phyloP scores from a whole-genome alignment of 371 early-diverging fungal species.

The Mortierella sp. region DNA sequence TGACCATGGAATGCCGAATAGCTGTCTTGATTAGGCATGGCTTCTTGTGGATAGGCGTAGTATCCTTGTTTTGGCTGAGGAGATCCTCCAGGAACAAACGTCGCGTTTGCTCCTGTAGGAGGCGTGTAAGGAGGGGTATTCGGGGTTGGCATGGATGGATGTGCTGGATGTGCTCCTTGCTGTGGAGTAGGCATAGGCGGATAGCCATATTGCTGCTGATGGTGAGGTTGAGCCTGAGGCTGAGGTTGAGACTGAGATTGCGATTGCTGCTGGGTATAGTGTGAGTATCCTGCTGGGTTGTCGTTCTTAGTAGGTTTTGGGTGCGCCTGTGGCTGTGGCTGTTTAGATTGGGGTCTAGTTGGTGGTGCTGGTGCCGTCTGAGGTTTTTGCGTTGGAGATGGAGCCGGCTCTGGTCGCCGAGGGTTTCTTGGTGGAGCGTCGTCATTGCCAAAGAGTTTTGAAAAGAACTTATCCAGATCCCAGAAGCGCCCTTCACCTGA shows the following conservation, averaged over 20 bases:
- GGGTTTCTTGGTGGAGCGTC: conserved; percentile 8
- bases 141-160: conserved; percentile 9
- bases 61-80: conserved; percentile 10
- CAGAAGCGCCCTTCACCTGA: conserved; percentile 11
- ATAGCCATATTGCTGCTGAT: conserved; percentile 3
- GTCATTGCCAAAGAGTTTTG: conserved; percentile 24
- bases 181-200: conserved; percentile 20
- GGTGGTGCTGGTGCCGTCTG: neutral
- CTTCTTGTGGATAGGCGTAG: neutral
- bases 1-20: neutral
- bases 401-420: neutral
- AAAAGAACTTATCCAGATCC: conserved; percentile 49
- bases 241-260: conserved; percentile 9
- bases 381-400: neutral
- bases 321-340: neutral
- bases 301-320: neutral
- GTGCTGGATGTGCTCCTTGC: neutral
- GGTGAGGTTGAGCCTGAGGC: conserved; percentile 12
- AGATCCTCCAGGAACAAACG: neutral
- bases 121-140: neutral
- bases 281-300: neutral
- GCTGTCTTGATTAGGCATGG: neutral
- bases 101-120: neutral
- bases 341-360: conserved; percentile 12
- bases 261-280: conserved; percentile 1